phyloP scores from a whole-genome alignment of 345 rosid genomes.

The Heritiera fomes region DNA sequence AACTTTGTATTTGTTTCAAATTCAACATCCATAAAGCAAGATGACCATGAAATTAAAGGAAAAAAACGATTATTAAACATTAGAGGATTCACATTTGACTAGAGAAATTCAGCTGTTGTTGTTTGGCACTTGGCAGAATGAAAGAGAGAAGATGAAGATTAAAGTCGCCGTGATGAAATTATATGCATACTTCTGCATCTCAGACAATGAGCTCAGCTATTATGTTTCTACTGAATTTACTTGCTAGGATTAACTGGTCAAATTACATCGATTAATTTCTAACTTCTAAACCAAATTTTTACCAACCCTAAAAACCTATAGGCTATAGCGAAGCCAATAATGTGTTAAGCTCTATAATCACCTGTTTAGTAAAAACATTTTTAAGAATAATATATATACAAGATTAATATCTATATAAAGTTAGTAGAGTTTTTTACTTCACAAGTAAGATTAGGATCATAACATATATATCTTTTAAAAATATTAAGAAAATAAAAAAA shows the following conservation, averaged over 20 bases:
- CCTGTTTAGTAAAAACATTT: not conserved
- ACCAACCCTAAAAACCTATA: slow-evolving; percentile 18
- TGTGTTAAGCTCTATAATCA: not conserved
- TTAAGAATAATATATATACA: too few species aligned
- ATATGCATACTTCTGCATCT: not conserved
- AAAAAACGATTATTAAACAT: not conserved
- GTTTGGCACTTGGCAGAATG: not conserved
- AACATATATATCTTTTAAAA: too few species aligned
- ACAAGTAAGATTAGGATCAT: too few species aligned
- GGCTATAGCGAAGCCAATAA: not conserved
- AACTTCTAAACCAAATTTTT: slow-evolving; percentile 21
- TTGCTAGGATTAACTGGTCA: slow-evolving; percentile 1
- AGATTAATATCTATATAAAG: too few species aligned
- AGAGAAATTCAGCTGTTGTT: not conserved
- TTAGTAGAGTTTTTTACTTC: too few species aligned
- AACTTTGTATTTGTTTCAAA: slow-evolving; percentile 25
- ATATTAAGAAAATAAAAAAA: too few species aligned
- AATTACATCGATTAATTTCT: not conserved
- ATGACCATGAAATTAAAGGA: not conserved
- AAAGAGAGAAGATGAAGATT: not conserved
- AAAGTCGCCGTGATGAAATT: not conserved
- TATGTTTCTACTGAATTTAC: slow-evolving; percentile 4
- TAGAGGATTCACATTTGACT: slow-evolving; percentile 3
- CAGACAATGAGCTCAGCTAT: slow-evolving; percentile 19
- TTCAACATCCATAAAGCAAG: not conserved